Percentiles rank a stretch among this genome's conserved stretches.
Conservation (phyloP, 2,329 filamentous ascomycete species). For the Pseudocercospora cruenta region DNA sequence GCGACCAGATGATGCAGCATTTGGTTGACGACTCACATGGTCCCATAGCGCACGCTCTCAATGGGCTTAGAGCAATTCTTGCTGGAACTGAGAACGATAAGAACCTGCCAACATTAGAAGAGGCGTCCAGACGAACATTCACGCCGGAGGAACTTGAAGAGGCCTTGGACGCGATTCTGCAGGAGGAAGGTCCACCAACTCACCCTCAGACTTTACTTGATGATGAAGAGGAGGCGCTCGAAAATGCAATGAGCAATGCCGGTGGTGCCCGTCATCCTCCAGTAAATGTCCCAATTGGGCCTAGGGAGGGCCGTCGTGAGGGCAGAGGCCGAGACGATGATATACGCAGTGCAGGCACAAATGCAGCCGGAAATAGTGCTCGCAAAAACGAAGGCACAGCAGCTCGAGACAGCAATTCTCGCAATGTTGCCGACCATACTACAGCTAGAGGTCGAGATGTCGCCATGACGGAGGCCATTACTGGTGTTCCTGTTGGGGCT, state of each 20-base stretch:
- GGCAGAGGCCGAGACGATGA: background rate
- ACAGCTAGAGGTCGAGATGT: background rate
- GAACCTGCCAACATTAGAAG: background rate
- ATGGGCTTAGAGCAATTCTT: background rate
- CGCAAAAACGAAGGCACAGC: background rate
- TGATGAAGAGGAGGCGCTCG: no score
- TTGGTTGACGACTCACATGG: background rate
- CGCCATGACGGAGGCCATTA: background rate
- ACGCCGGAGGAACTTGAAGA: background rate
- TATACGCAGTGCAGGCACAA: background rate
- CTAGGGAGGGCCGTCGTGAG: background rate
- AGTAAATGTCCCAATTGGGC: background rate
- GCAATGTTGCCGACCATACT: background rate
- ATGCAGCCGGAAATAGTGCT: background rate
- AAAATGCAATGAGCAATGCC: no score
- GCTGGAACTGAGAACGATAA: background rate
- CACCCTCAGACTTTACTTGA: no score
- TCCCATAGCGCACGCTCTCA: background rate
- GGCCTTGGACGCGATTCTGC: no score
- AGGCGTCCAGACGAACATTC: background rate
- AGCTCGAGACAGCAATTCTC: background rate
- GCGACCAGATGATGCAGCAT: background rate
- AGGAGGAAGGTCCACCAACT: no score
- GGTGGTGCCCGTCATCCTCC: no score
- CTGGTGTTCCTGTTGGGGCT: background rate